These are phyloP conservation scores for Hyaloscypha variabilis DNA, from an alignment of 495 filamentous ascomycete genomes.

Conservation along the genomic window DNA sequence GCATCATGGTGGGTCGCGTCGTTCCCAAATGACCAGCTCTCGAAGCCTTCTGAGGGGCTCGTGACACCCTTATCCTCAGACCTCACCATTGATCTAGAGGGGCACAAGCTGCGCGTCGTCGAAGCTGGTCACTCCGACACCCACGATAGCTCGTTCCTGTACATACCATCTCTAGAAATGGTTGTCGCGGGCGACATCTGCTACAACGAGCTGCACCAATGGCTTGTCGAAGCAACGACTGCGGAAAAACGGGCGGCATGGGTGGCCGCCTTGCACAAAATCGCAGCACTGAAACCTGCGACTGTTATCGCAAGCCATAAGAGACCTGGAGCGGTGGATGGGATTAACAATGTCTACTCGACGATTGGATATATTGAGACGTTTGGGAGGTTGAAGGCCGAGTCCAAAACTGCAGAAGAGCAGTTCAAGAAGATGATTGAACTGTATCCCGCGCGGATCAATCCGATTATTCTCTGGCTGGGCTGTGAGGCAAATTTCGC, in stretches of 20 bases:
- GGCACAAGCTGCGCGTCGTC: background rate
- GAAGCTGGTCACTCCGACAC: slow-evolving; percentile 18
- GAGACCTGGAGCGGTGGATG: background rate
- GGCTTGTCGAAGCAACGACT: slow-evolving; percentile 35
- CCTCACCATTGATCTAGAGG: background rate
- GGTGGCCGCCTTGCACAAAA: slow-evolving; percentile 37
- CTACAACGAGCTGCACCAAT: slow-evolving; percentile 41
- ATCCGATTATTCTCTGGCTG: background rate
- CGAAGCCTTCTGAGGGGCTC: background rate
- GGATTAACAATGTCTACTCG: background rate
- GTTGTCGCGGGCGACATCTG: slow-evolving; percentile 21
- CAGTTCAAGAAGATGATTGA: background rate
- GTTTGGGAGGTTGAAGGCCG: background rate
- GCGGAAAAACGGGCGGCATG: slow-evolving; percentile 33
- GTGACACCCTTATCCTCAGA: slow-evolving; percentile 4
- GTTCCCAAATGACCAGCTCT: slow-evolving; percentile 9
- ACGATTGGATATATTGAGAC: background rate
- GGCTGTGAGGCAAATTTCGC: background rate
- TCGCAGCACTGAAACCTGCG: slow-evolving; percentile 34
- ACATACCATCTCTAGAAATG: background rate
- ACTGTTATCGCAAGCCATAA: slow-evolving; percentile 40
- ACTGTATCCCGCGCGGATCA: background rate
- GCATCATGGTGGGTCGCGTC: background rate
- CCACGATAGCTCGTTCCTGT: background rate
- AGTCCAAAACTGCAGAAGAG: background rate